These are phyloP conservation scores for Asparagopsis taxiformis DNA, from an alignment of 31 red algal species.

Conservation along the genomic window DNA sequence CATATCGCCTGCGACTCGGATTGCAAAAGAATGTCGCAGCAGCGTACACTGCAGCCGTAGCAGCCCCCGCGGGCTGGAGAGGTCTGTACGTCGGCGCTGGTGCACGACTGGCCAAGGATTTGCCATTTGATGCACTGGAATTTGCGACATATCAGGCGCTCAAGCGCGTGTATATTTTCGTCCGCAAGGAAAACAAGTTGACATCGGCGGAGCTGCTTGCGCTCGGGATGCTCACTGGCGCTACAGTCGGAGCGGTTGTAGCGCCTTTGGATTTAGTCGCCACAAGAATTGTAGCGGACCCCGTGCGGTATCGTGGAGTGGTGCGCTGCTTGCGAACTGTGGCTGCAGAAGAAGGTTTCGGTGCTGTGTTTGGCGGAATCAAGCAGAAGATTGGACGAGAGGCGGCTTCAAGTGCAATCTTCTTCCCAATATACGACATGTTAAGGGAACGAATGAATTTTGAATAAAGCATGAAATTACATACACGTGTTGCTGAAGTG, in stretches of 20 bases:
- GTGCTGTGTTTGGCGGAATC: not conserved
- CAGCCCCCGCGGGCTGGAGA: not conserved
- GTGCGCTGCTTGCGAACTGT: not conserved
- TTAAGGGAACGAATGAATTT: too few relatives aligned
- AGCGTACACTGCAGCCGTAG: not conserved
- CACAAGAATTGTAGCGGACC: constrained; percentile 1
- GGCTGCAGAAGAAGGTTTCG: constrained; percentile 11
- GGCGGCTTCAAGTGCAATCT: constrained; percentile 20
- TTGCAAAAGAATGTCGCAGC: not conserved
- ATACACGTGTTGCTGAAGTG: too few relatives aligned
- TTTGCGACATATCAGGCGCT: constrained; percentile 14
- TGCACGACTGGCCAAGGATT: not conserved
- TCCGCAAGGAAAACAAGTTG: not conserved
- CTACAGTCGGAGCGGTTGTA: not conserved
- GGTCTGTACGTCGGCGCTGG: constrained; percentile 8
- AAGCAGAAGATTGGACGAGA: not conserved
- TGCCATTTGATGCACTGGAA: constrained; percentile 10
- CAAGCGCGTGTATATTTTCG: not conserved
- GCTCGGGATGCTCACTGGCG: constrained; percentile 9
- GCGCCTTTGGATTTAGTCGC: constrained; percentile 29
- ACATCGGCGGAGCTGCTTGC: not conserved
- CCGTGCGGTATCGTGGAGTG: constrained; percentile 8
- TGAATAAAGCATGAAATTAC: too few relatives aligned
- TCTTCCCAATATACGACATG: constrained; percentile 18
- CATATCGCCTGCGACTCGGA: constrained; percentile 26